phyloP scores from a whole-genome alignment of 2,329 filamentous ascomycete species.

The Reticulascus tulasneorum region DNA sequence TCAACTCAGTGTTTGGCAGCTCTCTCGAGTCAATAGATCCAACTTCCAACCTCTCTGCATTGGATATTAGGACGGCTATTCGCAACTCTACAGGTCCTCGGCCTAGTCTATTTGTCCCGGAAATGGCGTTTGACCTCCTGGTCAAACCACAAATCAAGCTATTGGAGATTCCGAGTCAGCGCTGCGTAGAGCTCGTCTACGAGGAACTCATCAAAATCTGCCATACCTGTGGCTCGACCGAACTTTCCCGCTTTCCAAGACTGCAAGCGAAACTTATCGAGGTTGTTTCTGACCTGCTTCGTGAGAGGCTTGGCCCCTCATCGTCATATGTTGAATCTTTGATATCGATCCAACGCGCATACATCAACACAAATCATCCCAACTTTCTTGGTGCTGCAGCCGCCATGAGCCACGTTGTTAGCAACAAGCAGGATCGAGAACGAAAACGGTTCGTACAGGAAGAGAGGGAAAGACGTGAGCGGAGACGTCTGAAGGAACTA shows the following conservation, averaged over 20 bases:
- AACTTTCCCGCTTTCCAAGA: conserved; percentile 86
- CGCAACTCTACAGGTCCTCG: conserved; percentile 95
- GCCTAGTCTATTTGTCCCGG: conserved; percentile 93
- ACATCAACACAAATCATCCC: conserved; percentile 99
- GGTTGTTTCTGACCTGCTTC: conserved; percentile 90
- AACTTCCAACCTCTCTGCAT: conserved; percentile 87
- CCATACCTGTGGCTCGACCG: conserved; percentile 94
- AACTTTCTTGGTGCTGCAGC: conserved; percentile 96
- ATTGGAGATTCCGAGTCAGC: conserved; percentile 87
- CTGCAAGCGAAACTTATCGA: conserved; percentile 97
- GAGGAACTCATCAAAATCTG: conserved; percentile 99
- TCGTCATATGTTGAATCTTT: conserved; percentile 92
- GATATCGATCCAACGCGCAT: conserved; percentile 94
- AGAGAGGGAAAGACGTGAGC: conserved; percentile 81
- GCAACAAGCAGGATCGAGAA: conserved; percentile 90
- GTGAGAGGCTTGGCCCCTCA: conserved; percentile 85
- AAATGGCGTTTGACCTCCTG: conserved; percentile 93
- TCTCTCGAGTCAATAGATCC: conserved; percentile 95
- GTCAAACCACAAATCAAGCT: conserved; percentile 99
- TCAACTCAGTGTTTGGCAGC: conserved; percentile 97
- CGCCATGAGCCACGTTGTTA: conserved; percentile 96
- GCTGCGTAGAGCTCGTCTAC: conserved; percentile 96
- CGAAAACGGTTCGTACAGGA: conserved; percentile 75
- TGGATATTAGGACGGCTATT: conserved; percentile 95
- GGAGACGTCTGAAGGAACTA: conserved; percentile 76